A percentile compares a stretch with the other conserved stretches of the same genome.
These are phyloP conservation scores for Baudoinia panamericana DNA, from an alignment of 495 filamentous ascomycete genomes.

Conservation along the genomic window DNA sequence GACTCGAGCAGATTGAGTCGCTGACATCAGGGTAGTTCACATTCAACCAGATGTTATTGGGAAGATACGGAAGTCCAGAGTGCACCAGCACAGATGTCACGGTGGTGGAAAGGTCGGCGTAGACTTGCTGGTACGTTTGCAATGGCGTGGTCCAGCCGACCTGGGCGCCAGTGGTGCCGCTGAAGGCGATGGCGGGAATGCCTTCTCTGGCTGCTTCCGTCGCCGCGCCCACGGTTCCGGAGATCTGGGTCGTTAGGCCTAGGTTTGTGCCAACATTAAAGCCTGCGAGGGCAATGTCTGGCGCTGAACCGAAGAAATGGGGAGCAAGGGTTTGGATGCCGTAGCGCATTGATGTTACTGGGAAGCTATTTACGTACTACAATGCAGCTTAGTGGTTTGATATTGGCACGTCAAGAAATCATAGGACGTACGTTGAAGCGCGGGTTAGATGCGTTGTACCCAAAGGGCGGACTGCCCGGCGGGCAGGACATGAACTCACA, in stretches of 20 bases:
- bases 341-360: conserved; percentile 49
- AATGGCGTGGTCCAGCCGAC: conserved; percentile 39
- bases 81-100: conserved; percentile 40
- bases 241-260: conserved; percentile 39
- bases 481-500: conserved; percentile 51
- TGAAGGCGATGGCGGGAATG: conserved; percentile 54
- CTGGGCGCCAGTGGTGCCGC: conserved; percentile 36
- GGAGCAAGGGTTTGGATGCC: conserved; percentile 45
- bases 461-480: conserved; percentile 39
- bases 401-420: no score
- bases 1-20: conserved; percentile 33
- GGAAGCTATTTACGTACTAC: conserved; percentile 53
- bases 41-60: conserved; percentile 46
- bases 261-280: conserved; percentile 53
- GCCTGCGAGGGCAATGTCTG: conserved; percentile 50
- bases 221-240: conserved; percentile 51
- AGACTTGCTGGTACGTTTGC: conserved; percentile 41
- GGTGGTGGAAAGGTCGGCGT: conserved; percentile 46
- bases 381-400: not conserved
- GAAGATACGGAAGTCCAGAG: conserved; percentile 48
- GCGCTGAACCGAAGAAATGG: conserved; percentile 34
- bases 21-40: conserved; percentile 49
- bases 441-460: conserved; percentile 42
- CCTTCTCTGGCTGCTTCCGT: conserved; percentile 42
- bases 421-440: conserved; percentile 38